These are phyloP conservation scores for Magnaporthiopsis poae DNA, from an alignment of 2,329 filamentous ascomycete species.

Conservation along the genomic window DNA sequence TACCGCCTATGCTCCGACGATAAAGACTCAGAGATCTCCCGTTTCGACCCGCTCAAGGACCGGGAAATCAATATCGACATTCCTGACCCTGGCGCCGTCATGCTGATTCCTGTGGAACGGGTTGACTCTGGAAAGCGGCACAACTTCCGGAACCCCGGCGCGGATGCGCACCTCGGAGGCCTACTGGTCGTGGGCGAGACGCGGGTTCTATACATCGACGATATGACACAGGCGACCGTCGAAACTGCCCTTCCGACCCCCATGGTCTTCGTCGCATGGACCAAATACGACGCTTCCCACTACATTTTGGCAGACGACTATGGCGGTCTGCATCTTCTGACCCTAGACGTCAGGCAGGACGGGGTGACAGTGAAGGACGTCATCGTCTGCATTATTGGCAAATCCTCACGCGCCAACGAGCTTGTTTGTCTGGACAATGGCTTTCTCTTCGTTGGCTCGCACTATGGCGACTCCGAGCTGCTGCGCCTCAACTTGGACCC, in stretches of 20 bases:
- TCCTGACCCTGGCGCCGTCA: constrained; percentile 44
- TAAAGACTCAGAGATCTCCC: constrained; percentile 41
- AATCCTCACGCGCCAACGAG: constrained; percentile 64
- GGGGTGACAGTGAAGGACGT: constrained; percentile 61
- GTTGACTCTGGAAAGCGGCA: constrained; percentile 49
- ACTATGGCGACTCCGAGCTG: constrained; percentile 85
- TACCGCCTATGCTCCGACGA: constrained; percentile 52
- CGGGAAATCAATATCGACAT: constrained; percentile 45
- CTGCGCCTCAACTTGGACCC: constrained; percentile 51
- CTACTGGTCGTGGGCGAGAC: constrained; percentile 71
- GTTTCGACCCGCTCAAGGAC: constrained; percentile 46
- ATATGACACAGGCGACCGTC: constrained; percentile 58
- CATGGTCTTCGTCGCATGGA: constrained; percentile 87
- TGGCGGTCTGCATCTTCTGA: constrained; percentile 73
- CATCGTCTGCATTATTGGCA: constrained; percentile 54
- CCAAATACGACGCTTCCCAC: constrained; percentile 66
- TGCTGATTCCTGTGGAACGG: constrained; percentile 53
- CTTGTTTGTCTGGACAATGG: constrained; percentile 61
- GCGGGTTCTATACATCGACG: constrained; percentile 74
- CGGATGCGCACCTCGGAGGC: constrained; percentile 55
- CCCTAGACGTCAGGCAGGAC: constrained; percentile 57
- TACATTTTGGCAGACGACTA: constrained; percentile 92
- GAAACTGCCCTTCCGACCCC: constrained; percentile 59
- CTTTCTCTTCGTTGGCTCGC: constrained; percentile 73
- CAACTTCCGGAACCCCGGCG: constrained; percentile 44